Percentiles rank a stretch among this genome's conserved stretches.
phyloP scores from a whole-genome alignment of 2,329 filamentous ascomycete species.

The Ophiostoma perfectum region DNA sequence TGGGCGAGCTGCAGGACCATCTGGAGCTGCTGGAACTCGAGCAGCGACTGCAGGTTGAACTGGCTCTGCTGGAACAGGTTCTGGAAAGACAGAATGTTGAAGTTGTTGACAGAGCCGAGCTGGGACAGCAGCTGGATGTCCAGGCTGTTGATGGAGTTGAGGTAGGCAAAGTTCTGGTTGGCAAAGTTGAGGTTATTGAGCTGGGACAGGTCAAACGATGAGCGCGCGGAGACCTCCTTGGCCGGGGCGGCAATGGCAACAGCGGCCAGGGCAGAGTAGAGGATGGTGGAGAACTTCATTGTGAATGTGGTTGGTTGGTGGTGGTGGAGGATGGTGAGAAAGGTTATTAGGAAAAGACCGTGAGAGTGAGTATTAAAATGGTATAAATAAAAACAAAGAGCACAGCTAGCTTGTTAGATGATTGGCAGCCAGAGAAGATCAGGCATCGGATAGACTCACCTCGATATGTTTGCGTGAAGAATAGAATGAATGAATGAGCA shows the following conservation, averaged over 20 bases:
- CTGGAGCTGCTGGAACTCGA: slow-evolving; percentile 28
- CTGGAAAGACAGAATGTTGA: slow-evolving; percentile 42
- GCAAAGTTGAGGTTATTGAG: slow-evolving; percentile 31
- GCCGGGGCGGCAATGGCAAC: slow-evolving; percentile 42
- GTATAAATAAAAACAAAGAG: slow-evolving; percentile 2
- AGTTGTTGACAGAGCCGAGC: slow-evolving; percentile 41
- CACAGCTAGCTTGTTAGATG: neutral
- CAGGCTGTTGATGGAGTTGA: slow-evolving; percentile 44
- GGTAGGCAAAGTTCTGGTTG: slow-evolving; percentile 42
- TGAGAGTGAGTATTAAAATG: slow-evolving; percentile 1
- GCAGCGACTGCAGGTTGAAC: slow-evolving; percentile 24
- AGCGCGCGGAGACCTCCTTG: slow-evolving; percentile 35
- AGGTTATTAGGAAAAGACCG: neutral
- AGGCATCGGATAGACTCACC: slow-evolving; percentile 34
- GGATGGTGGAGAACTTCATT: slow-evolving; percentile 46
- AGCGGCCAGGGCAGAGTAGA: slow-evolving; percentile 43
- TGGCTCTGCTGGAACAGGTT: slow-evolving; percentile 32
- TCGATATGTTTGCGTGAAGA: slow-evolving; percentile 38
- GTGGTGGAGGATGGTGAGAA: slow-evolving; percentile 25
- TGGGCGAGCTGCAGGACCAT: slow-evolving; percentile 31
- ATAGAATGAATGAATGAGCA: slow-evolving; percentile 44
- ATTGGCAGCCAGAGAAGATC: slow-evolving; percentile 22
- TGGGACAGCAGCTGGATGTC: slow-evolving; percentile 40
- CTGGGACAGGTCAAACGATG: slow-evolving; percentile 37
- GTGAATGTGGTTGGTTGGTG: slow-evolving; percentile 32